Conservation (phyloP, 495 filamentous ascomycete genomes). For the Tuber magnatum region DNA sequence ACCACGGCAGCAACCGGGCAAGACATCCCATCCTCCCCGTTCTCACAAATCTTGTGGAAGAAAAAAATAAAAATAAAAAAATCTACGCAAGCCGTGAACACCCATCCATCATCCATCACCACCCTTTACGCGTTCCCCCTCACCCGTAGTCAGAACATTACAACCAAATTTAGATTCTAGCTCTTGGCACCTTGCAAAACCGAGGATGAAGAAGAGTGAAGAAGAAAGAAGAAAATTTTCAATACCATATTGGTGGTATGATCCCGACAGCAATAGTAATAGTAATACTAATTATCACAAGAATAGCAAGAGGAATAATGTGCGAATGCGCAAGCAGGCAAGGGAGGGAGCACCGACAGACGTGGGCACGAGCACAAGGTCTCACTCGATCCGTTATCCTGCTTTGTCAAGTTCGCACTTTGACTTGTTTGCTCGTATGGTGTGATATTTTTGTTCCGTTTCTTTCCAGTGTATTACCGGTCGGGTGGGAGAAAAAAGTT, state of each 20-base stretch:
- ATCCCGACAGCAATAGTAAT: background rate
- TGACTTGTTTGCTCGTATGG: background rate
- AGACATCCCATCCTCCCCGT: background rate
- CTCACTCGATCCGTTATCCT: background rate
- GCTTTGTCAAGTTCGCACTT: background rate
- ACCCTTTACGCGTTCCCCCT: conserved; percentile 1
- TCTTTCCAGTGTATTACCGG: too few relatives aligned
- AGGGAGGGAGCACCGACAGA: too few relatives aligned
- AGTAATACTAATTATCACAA: background rate
- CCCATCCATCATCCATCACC: background rate
- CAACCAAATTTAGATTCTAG: background rate
- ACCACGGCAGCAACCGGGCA: background rate
- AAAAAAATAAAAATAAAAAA: background rate
- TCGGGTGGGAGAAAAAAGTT: background rate
- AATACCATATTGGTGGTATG: background rate
- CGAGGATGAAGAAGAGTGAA: background rate
- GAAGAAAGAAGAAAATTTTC: background rate
- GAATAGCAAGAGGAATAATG: background rate
- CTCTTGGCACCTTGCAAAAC: background rate
- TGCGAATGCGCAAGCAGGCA: background rate
- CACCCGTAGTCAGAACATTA: background rate
- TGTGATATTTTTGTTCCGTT: background rate
- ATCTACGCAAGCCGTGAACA: background rate
- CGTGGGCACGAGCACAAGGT: background rate
- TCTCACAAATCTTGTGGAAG: background rate